Percentiles rank a stretch among this genome's conserved stretches.
Conservation (phyloP, 1,284 basidiomycete species). For the Singerocomus inundabilis region DNA sequence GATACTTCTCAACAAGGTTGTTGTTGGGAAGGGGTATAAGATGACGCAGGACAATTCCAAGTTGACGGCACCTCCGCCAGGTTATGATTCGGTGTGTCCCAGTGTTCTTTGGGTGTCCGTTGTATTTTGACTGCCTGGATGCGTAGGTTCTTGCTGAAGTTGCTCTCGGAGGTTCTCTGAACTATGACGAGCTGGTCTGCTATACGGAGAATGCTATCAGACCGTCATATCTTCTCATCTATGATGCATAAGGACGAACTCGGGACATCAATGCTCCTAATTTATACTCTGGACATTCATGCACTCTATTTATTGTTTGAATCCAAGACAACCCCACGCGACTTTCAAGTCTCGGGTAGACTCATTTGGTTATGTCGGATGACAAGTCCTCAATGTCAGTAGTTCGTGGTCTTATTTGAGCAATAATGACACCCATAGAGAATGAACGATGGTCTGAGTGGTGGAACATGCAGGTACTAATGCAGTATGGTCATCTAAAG, state of each 20-base stretch:
- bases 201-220: conserved; percentile 64
- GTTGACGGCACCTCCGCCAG: conserved; percentile 52
- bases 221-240: conserved; percentile 62
- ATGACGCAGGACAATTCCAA: conserved; percentile 52
- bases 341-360: neutral
- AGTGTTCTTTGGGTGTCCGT: neutral
- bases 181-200: conserved; percentile 66
- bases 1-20: conserved; percentile 64
- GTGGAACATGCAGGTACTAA: conserved; percentile 25
- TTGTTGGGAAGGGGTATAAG: conserved; percentile 66
- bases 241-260: conserved; percentile 42
- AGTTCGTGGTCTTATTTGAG: neutral
- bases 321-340: no score
- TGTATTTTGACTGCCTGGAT: conserved; percentile 5
- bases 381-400: neutral
- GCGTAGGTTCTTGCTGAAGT: conserved; percentile 55
- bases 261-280: neutral
- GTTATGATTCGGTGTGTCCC: conserved; percentile 56
- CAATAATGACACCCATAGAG: neutral
- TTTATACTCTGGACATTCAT: conserved; percentile 6
- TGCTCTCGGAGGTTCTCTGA: conserved; percentile 50
- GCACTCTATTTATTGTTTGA: conserved; percentile 13
- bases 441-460: conserved; percentile 29
- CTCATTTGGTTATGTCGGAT: neutral
- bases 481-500: conserved; percentile 32